Evolutionary conservation across 2,329 filamentous ascomycete species (phyloP).

Genomic region (Beauveria australis): DNA sequence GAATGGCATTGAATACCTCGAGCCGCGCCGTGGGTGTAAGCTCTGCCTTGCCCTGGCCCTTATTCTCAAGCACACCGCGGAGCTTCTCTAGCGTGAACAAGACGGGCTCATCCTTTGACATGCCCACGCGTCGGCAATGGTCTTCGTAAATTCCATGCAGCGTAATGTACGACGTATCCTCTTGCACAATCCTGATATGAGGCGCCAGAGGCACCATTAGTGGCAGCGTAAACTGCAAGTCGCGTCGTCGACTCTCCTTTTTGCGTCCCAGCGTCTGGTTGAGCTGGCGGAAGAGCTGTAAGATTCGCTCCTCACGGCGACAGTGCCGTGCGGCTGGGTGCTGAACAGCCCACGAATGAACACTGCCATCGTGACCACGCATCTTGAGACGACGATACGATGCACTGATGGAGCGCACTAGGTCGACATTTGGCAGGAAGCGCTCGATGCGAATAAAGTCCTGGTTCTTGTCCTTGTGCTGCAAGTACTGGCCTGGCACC

Average conservation of each 20-base stretch:
- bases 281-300: slow-evolving; percentile 95
- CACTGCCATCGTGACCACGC: slow-evolving; percentile 90
- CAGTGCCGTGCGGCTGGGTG: slow-evolving; percentile 90
- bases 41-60: slow-evolving; percentile 56
- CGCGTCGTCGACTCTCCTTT: slow-evolving; percentile 89
- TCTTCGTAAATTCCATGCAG: slow-evolving; percentile 95
- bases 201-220: slow-evolving; percentile 93
- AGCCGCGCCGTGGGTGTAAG: slow-evolving; percentile 65
- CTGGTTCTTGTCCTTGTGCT: slow-evolving; percentile 98
- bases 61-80: slow-evolving; percentile 63
- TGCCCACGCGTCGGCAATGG: slow-evolving; percentile 76
- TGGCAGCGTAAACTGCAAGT: slow-evolving; percentile 91
- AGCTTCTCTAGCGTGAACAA: slow-evolving; percentile 95
- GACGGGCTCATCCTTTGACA: slow-evolving; percentile 92
- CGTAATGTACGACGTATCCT: slow-evolving; percentile 89
- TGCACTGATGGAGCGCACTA: slow-evolving; percentile 82
- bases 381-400: slow-evolving; percentile 93
- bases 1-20: slow-evolving; percentile 91
- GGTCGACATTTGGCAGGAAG: slow-evolving; percentile 89
- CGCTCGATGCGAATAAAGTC: slow-evolving; percentile 97
- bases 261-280: slow-evolving; percentile 86
- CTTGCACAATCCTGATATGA: slow-evolving; percentile 89
- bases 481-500: slow-evolving; percentile 90
- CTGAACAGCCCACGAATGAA: slow-evolving; percentile 95
- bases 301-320: slow-evolving; percentile 84